Evolutionary conservation across 73 alveolate genomes (phyloP).

Genomic region (Uronychia setigera): DNA sequence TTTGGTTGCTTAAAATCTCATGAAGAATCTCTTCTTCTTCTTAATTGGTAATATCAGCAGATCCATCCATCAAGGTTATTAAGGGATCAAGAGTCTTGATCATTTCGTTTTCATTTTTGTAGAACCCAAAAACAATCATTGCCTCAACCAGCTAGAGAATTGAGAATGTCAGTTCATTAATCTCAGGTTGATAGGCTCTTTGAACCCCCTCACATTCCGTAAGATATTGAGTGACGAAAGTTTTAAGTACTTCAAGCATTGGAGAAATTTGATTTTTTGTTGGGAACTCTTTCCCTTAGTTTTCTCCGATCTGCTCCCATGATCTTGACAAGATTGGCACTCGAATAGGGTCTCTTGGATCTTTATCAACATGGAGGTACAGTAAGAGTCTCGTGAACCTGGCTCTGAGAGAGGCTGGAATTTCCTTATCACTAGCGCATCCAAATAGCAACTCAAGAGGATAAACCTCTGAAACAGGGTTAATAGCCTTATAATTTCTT

Average conservation of each 20-base stretch:
- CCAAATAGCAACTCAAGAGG: constrained; percentile 16
- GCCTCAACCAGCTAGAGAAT: constrained; percentile 27
- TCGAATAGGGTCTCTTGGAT: constrained; percentile 17
- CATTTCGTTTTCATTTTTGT: constrained; percentile 27
- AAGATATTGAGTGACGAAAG: constrained; percentile 23
- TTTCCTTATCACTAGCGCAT: constrained; percentile 10
- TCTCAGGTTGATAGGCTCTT: constrained; percentile 29
- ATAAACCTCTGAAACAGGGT: background rate
- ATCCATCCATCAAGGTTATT: constrained; percentile 44
- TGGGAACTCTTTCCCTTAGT: constrained; percentile 8
- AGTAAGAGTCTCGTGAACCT: constrained; percentile 27
- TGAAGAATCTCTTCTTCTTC: background rate
- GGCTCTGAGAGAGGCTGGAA: constrained; percentile 28
- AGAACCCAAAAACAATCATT: constrained; percentile 28
- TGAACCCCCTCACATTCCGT: constrained; percentile 18
- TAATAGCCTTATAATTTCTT: constrained; percentile 38
- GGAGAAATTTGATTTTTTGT: constrained; percentile 33
- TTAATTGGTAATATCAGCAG: constrained; percentile 15
- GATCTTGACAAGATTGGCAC: constrained; percentile 19
- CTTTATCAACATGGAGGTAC: constrained; percentile 31
- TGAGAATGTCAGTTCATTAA: constrained; percentile 21
- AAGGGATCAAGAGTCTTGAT: constrained; percentile 40
- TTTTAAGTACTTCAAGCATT: constrained; percentile 8
- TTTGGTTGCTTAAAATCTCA: background rate
- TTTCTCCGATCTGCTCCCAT: constrained; percentile 15